Base-by-base conservation (phyloP, 306 rosid species). In the Canavalia gladiata region DNA sequence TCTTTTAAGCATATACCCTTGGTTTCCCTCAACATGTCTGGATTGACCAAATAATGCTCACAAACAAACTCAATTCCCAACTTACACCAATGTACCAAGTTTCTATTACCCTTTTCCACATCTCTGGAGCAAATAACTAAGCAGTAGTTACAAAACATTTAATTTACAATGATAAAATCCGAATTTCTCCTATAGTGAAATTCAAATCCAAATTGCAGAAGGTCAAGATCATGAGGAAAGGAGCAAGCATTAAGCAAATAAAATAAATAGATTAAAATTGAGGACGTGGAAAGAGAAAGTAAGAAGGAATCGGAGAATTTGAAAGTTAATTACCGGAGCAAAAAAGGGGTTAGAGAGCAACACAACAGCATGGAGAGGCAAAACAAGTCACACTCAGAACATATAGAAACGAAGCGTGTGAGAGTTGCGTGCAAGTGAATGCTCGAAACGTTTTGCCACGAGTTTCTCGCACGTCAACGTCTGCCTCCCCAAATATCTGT, bases 391-490 rank as follows among this genome's bases (percentile, higher is more conserved):
- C 35, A 56, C 4, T 11, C 5, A 18, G 4, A 29, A 72, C 66
- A 72, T 60, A 66, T 74, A 66, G 64, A 35, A 28, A 58, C 12
- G 82, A 69, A 75, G 88, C 87, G 90, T 85, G 97, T 83, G 94
- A 89, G 69, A n/a, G 82, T 88, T 87, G 99, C 97, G 97, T 95
- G 99, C 18, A 8, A 84, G 83, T 69, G 71, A 80, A 79, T 49
- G 96, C 77, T 64, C 58, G 46, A 75, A 90, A 83, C 97, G 94
- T 66, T 90, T 68, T 59, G 79, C 57, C 95, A 86, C 90, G 89
- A 33, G 94, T 66, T 64, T 72, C 54, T 51, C 88, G 75, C 95
- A 84, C 75, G 91, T 94, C 97, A 13, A 71, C 91, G 83, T 89
- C 89, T 67, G 93, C 90, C 86, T 72, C 72, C 2, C 70, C 86